Evolutionary conservation across 208 protist genomes (phyloP), one percentile per base, ranked within the genome.

Genomic region (Leptomonas pyrrhocoris): DNA sequence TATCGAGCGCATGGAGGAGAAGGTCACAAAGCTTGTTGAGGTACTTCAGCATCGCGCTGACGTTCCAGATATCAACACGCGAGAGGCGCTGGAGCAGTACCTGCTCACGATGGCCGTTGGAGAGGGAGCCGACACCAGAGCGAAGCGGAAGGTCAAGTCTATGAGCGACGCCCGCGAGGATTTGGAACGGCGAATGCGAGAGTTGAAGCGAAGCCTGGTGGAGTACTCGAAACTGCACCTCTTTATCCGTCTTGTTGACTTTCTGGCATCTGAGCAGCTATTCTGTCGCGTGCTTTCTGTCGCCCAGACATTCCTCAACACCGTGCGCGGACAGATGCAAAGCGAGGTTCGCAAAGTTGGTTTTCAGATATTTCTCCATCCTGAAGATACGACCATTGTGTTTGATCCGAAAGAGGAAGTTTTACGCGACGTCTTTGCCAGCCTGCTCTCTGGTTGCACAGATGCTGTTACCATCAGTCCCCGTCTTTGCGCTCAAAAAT

Each of bases 91-190:
- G 12, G 91, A 97, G 59, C 93, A 97, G 65, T 97, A 97, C 69
- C 59, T 98, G 30, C 90, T 94, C 25, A 87, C 91, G 0, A 94
- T 93, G 65, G 85, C 88, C 15, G 62, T 64, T 16, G 53, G 62
- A 2, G 71, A 83, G 25, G 64, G 64, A 18, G 36, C 67, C 0
- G 68, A 72, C 34, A 73, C 68, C n/a, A 79, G 82, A 21, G 74
- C 72, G 19, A 77, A 88, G 59, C 72, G 84, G 60, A 94, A 95
- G 69, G 86, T 84, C 30, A 97, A 97, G 54, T 97, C 92, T 1
- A 98, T 98, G 96, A 83, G 94, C 18, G 91, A 97, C n/a, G 87
- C 90, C 12, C 84, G 88, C 31, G 66, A 86, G 30, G 96, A 98
- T 68, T 85, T 96, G 66, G 74, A 89, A 67, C 67, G 89, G 58